Conservation (phyloP, 768 basidiomycete species). For the button mushroom (Agaricus bisporus) region DNA sequence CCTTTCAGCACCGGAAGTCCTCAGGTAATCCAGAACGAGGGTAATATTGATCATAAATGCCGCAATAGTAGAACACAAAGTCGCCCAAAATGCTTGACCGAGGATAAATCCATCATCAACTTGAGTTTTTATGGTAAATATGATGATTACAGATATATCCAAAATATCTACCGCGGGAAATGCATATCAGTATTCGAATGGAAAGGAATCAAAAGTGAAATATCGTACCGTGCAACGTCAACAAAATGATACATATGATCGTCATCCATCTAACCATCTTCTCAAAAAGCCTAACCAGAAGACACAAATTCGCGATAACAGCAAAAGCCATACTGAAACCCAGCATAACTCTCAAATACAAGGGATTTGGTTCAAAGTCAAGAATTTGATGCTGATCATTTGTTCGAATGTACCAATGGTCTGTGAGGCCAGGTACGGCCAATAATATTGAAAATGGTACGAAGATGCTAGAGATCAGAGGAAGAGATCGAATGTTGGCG, state of each 20-base stretch:
- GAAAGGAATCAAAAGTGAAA: slow-evolving; percentile 1
- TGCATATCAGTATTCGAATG: background rate
- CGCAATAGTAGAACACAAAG: slow-evolving; percentile 65
- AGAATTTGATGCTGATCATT: slow-evolving; percentile 33
- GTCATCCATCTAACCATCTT: slow-evolving; percentile 57
- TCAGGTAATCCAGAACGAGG: slow-evolving; percentile 53
- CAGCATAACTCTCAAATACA: slow-evolving; percentile 54
- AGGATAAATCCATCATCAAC: slow-evolving; percentile 66
- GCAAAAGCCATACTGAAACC: slow-evolving; percentile 64
- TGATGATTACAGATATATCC: slow-evolving; percentile 51
- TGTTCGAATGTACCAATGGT: slow-evolving; percentile 66
- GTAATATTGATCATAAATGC: slow-evolving; percentile 64
- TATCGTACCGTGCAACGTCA: slow-evolving; percentile 60
- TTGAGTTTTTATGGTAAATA: slow-evolving; percentile 59
- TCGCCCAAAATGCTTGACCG: slow-evolving; percentile 70
- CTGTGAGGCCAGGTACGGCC: slow-evolving; percentile 75
- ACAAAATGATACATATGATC: slow-evolving; percentile 50
- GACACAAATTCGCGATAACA: slow-evolving; percentile 58
- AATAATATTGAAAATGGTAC: slow-evolving; percentile 78
- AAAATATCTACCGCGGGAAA: slow-evolving; percentile 46
- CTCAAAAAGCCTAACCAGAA: slow-evolving; percentile 72
- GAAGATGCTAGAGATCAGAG: slow-evolving; percentile 60
- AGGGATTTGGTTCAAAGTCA: slow-evolving; percentile 46
- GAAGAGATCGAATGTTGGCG: slow-evolving; percentile 48
- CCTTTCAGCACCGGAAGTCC: slow-evolving; percentile 56